These are phyloP conservation scores for Trametes meyenii DNA, from an alignment of 768 basidiomycete genomes.

Conservation along the genomic window DNA sequence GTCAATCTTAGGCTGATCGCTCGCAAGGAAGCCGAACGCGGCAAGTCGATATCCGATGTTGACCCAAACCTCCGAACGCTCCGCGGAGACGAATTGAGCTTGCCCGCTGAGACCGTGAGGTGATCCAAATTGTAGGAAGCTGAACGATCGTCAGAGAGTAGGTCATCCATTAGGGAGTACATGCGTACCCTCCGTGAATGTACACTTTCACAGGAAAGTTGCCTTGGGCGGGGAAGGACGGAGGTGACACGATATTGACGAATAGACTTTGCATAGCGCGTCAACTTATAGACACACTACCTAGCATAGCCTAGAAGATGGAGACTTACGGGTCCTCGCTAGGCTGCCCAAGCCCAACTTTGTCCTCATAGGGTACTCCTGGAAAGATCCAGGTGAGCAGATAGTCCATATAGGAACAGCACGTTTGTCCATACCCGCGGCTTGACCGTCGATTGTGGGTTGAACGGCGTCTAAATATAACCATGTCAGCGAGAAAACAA, in stretches of 20 bases:
- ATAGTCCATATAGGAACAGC: background rate
- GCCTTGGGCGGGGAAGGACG: slow-evolving; percentile 46
- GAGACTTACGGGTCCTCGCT: slow-evolving; percentile 66
- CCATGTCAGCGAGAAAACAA: background rate
- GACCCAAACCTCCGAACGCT: slow-evolving; percentile 70
- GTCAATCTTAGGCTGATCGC: slow-evolving; percentile 57
- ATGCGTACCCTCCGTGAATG: slow-evolving; percentile 71
- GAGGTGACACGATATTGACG: slow-evolving; percentile 65
- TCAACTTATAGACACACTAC: background rate
- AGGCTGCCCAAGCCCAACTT: slow-evolving; percentile 67
- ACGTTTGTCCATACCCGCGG: slow-evolving; percentile 44
- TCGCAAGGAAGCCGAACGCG: slow-evolving; percentile 75
- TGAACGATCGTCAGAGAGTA: slow-evolving; percentile 29
- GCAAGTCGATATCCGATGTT: slow-evolving; percentile 79
- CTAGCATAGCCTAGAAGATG: background rate
- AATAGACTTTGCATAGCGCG: slow-evolving; percentile 49
- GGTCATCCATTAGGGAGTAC: background rate
- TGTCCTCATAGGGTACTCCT: slow-evolving; percentile 56
- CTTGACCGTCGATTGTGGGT: slow-evolving; percentile 67
- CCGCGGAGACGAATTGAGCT: slow-evolving; percentile 67
- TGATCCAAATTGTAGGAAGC: slow-evolving; percentile 79
- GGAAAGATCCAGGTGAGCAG: background rate
- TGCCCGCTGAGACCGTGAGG: slow-evolving; percentile 63
- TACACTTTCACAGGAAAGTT: slow-evolving; percentile 71
- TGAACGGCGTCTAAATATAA: slow-evolving; percentile 54